Base-by-base conservation (phyloP, 768 basidiomycete species). In the Pholiota microspora region DNA sequence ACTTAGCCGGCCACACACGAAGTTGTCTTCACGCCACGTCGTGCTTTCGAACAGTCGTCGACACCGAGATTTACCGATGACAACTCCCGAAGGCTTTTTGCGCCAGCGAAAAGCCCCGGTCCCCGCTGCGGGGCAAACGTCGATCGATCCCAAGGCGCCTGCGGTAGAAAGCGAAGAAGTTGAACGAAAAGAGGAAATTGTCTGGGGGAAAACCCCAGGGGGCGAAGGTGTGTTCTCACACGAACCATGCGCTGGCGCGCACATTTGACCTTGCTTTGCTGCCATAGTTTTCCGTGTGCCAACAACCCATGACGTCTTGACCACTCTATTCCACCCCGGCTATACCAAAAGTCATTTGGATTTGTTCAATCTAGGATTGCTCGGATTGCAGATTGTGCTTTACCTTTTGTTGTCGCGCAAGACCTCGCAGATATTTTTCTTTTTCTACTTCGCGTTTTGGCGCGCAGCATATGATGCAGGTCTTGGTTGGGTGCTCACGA, bases 381-480 rank as follows among this genome's bases (percentile, higher is more conserved):
- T 98, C 8, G 85, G 81, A 3, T 61, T 85, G 1, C 97, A 98
- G 68, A 71, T 95, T 54, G 58, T 85, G n/a, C 64, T 95, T 7
- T 97, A 88, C 71, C 75, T 75, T 51, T 38, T 76, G 4, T 71
- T 94, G n/a, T 82, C 92, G 0, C 83, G 81, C 4, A 62, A 71
- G 0, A 68, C 73, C 2, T 68, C 84, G 0, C 79, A 77, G 49
- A 51, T 79, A 7, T 90, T 98, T 71, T 98, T 98, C 77, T 71
- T 94, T 21, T 54, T 89, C 56, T 96, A 95, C 70, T 98, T 99
- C 65, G 85, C 85, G 8, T 92, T 98, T 69, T 99, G 95, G 94
- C 77, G 97, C 2, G 79, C 82, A 3, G 87, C 91, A 8, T 99
- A 99, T 67, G 92, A 99, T 69, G 87, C 82, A 28, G 96, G 96